Percentiles rank a stretch among this genome's conserved stretches.
Evolutionary conservation across 2,329 filamentous ascomycete genomes (phyloP).

Genomic region (Fusarium bactridioides): DNA sequence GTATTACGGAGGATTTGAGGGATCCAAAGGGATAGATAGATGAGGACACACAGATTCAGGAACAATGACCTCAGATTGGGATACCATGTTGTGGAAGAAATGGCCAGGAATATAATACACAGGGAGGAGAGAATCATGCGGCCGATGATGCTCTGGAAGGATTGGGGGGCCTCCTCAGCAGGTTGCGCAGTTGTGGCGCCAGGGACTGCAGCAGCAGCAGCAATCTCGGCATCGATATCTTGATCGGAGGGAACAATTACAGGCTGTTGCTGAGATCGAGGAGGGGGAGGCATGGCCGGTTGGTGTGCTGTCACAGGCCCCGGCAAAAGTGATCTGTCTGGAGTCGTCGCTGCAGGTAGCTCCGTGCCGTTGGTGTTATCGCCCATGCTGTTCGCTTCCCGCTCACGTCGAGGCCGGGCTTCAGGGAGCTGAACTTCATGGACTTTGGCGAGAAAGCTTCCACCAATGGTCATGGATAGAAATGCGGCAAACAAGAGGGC

Average conservation of each 20-base stretch:
- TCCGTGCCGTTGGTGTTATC: constrained; percentile 21
- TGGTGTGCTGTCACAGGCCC: constrained; percentile 51
- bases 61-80: constrained; percentile 62
- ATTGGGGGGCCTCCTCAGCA: constrained; percentile 44
- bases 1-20: constrained; percentile 93
- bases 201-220: constrained; percentile 50
- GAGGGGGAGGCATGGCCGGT: constrained; percentile 19
- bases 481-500: constrained; percentile 60
- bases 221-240: constrained; percentile 68
- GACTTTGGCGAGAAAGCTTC: constrained; percentile 66
- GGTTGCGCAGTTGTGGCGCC: constrained; percentile 35
- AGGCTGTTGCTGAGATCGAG: constrained; percentile 46
- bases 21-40: constrained; percentile 89
- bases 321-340: constrained; percentile 48
- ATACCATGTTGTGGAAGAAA: constrained; percentile 69
- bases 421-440: constrained; percentile 66
- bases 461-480: constrained; percentile 64
- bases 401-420: constrained; percentile 59
- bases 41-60: constrained; percentile 70
- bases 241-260: constrained; percentile 71
- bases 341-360: constrained; percentile 37
- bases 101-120: constrained; percentile 64
- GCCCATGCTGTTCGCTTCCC: constrained; percentile 31
- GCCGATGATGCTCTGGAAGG: constrained; percentile 65
- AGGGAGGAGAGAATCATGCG: constrained; percentile 65